These are phyloP conservation scores for Suillus discolor DNA, from an alignment of 768 basidiomycete genomes.

Conservation along the genomic window DNA sequence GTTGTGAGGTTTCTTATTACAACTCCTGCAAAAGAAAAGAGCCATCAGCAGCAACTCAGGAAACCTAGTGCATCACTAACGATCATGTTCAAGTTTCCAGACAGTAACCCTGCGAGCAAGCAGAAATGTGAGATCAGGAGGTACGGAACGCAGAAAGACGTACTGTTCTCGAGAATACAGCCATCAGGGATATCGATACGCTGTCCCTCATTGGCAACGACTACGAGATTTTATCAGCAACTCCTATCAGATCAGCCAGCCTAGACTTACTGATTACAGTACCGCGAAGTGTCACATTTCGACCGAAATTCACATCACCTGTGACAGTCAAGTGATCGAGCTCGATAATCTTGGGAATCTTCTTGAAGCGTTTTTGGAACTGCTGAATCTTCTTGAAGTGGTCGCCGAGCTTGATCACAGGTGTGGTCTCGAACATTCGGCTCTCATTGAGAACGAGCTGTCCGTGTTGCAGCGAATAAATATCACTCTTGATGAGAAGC, in stretches of 20 bases:
- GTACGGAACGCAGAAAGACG: constrained; percentile 17
- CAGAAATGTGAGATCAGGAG: constrained; percentile 18
- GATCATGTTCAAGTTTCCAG: constrained; percentile 77
- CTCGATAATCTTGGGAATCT: constrained; percentile 72
- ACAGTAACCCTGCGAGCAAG: constrained; percentile 52
- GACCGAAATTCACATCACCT: constrained; percentile 68
- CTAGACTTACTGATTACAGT: constrained; percentile 56
- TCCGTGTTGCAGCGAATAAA: constrained; percentile 73
- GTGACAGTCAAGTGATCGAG: constrained; percentile 76
- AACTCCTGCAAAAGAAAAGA: background rate
- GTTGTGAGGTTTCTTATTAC: background rate
- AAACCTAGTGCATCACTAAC: constrained; percentile 36
- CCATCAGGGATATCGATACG: constrained; percentile 79
- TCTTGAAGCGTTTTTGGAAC: constrained; percentile 78
- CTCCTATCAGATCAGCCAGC: background rate
- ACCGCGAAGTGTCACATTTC: constrained; percentile 63
- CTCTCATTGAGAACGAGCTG: constrained; percentile 62
- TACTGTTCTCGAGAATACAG: constrained; percentile 68
- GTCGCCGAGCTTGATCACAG: constrained; percentile 78
- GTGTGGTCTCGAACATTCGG: constrained; percentile 62
- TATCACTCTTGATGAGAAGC: constrained; percentile 67
- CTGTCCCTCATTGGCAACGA: constrained; percentile 79
- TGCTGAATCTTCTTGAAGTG: constrained; percentile 75
- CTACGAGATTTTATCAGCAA: constrained; percentile 15
- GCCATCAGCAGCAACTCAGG: background rate